These are phyloP conservation scores for Fusarium burgessii DNA, from an alignment of 2,329 filamentous ascomycete genomes.

Conservation along the genomic window DNA sequence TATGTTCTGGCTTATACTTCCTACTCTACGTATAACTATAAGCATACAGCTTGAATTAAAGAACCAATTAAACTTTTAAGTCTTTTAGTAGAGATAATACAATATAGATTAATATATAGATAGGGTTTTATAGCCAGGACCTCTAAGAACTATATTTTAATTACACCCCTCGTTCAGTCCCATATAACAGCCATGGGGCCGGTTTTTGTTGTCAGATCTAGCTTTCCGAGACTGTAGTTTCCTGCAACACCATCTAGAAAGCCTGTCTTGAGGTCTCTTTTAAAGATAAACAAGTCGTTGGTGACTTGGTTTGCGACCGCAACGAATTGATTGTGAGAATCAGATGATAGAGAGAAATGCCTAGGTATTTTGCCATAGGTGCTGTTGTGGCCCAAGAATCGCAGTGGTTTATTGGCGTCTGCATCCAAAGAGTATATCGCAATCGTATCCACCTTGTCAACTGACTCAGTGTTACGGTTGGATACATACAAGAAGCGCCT, in stretches of 20 bases:
- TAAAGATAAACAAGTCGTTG: neutral
- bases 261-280: neutral
- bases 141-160: too few relatives aligned
- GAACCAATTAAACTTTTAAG: too few relatives aligned
- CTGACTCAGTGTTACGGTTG: neutral
- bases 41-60: too few relatives aligned
- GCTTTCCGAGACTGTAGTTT: neutral
- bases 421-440: neutral
- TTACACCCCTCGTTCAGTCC: neutral
- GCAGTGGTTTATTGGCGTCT: neutral
- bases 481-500: neutral
- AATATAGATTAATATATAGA: too few relatives aligned
- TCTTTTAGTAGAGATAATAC: too few relatives aligned
- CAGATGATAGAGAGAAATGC: constrained; percentile 1
- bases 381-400: neutral
- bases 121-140: too few relatives aligned
- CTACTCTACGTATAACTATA: too few relatives aligned
- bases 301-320: neutral
- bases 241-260: neutral
- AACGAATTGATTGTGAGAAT: neutral
- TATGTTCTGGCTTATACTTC: too few relatives aligned
- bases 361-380: constrained; percentile 6
- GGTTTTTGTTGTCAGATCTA: neutral
- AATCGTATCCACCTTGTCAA: neutral
- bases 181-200: constrained; percentile 7